phyloP scores from a whole-genome alignment of 208 protist species.

The Phytomonas francai region DNA sequence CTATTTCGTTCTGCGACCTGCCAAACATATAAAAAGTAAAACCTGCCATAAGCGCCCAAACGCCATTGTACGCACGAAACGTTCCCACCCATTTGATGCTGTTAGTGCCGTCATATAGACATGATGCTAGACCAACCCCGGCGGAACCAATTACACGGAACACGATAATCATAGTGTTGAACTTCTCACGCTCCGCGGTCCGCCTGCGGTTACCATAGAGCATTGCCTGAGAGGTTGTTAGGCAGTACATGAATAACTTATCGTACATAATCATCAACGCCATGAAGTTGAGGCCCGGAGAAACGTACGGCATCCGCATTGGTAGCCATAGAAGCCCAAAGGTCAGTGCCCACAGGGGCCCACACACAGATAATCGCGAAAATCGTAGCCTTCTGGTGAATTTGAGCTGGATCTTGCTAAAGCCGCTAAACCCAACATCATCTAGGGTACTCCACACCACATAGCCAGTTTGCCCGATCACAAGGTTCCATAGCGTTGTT shows the following conservation, averaged over 20 bases:
- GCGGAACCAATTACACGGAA: background rate
- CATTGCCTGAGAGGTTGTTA: background rate
- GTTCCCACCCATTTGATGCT: background rate
- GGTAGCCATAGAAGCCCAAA: background rate
- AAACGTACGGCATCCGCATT: background rate
- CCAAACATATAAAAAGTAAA: background rate
- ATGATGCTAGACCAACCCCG: background rate
- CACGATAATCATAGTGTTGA: background rate
- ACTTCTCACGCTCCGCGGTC: background rate
- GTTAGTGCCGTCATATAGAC: background rate
- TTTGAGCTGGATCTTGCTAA: background rate
- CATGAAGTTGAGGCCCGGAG: conserved; percentile 4
- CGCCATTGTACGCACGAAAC: background rate
- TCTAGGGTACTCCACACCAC: conserved; percentile 11
- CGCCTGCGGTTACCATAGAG: background rate
- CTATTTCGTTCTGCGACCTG: background rate
- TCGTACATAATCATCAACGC: background rate
- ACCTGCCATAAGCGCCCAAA: background rate
- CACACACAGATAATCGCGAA: background rate
- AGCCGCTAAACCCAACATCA: conserved; percentile 8
- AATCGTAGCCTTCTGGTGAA: background rate
- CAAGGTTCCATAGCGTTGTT: conserved; percentile 5
- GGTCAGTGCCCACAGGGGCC: background rate
- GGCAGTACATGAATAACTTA: background rate
- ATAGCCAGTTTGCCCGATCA: conserved; percentile 17